Percentiles rank a stretch among this genome's conserved stretches.
These are phyloP conservation scores for Fraxinus nigra DNA, from an alignment of 305 asterid genomes.

Conservation along the genomic window DNA sequence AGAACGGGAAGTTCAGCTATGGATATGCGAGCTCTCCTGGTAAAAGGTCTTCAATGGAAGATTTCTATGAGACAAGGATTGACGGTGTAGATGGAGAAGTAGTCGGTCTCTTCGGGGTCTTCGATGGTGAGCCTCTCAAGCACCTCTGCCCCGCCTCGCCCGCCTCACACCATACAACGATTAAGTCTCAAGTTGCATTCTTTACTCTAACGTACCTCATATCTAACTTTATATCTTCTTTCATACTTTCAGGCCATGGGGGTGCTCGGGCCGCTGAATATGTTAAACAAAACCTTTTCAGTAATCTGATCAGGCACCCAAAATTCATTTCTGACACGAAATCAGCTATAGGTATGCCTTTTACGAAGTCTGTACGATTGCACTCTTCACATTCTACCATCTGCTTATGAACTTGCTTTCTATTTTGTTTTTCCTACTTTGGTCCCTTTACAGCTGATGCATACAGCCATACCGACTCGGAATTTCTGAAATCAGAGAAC, in stretches of 20 bases:
- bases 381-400: background rate
- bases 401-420: background rate
- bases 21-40: constrained; percentile 97
- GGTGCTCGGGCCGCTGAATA: constrained; percentile 94
- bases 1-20: constrained; percentile 86
- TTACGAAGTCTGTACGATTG: background rate
- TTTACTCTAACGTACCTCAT: background rate
- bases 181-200: background rate
- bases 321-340: constrained; percentile 77
- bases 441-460: constrained; percentile 59
- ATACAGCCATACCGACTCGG: constrained; percentile 73
- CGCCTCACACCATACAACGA: background rate
- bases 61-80: constrained; percentile 91
- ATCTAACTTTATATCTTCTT: background rate
- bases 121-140: constrained; percentile 57
- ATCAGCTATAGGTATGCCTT: constrained; percentile 70
- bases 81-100: constrained; percentile 93
- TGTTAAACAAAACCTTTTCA: constrained; percentile 80
- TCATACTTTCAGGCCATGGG: constrained; percentile 62
- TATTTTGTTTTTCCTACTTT: background rate
- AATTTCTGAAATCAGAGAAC: constrained; percentile 70
- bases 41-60: constrained; percentile 96
- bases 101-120: constrained; percentile 94
- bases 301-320: constrained; percentile 79
- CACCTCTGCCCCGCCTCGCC: background rate